These are phyloP conservation scores for Choiromyces venosus DNA, from an alignment of 495 filamentous ascomycete species.

Conservation along the genomic window DNA sequence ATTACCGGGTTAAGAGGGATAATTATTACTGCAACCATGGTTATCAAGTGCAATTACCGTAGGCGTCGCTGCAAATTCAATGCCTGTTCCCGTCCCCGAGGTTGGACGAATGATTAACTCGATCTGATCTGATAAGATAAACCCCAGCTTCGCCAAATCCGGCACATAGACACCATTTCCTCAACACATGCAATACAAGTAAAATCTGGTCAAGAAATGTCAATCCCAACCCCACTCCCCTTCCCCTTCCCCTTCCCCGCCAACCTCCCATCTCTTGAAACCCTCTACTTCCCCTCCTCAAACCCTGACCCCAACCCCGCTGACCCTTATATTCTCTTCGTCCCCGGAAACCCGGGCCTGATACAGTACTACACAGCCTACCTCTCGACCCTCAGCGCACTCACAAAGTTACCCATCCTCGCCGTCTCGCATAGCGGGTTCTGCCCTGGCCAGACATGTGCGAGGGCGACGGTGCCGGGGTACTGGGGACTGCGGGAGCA, in stretches of 20 bases:
- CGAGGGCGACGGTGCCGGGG: conserved; percentile 2
- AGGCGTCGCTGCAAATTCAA: neutral
- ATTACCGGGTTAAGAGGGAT: no score
- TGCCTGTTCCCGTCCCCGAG: neutral
- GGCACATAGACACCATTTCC: neutral
- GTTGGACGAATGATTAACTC: neutral
- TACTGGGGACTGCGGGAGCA: conserved; percentile 43
- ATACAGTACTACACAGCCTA: conserved; percentile 76
- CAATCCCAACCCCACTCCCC: conserved; percentile 48
- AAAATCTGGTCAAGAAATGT: neutral
- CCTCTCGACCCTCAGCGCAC: conserved; percentile 49
- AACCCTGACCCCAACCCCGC: conserved; percentile 64
- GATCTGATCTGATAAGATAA: neutral
- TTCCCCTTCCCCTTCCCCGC: conserved; percentile 59
- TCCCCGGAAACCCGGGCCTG: conserved; percentile 83
- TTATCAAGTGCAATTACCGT: neutral
- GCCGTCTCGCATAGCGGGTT: conserved; percentile 74
- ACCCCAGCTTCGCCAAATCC: neutral
- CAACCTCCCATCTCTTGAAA: conserved; percentile 59
- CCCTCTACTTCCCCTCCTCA: conserved; percentile 63
- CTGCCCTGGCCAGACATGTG: conserved; percentile 43
- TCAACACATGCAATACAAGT: neutral
- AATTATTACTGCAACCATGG: no score
- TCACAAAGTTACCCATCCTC: conserved; percentile 53
- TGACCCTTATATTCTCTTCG: conserved; percentile 58